Percentiles rank a stretch among this genome's conserved stretches.
phyloP scores from a whole-genome alignment of 2,329 filamentous ascomycete species.

The Penicillium sp. region DNA sequence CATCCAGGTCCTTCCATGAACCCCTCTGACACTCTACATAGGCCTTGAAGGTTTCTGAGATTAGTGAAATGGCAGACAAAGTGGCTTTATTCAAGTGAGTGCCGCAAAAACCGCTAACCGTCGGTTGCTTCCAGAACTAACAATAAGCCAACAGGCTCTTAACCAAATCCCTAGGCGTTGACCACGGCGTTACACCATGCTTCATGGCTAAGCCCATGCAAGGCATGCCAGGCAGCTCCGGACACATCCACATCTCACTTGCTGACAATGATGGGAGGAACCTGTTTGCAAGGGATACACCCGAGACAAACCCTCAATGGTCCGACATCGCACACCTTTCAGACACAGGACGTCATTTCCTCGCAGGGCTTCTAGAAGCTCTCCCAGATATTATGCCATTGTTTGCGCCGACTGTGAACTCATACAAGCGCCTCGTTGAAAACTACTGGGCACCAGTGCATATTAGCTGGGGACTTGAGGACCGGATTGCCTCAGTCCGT shows the following conservation, averaged over 20 bases:
- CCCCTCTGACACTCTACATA: conserved; percentile 18
- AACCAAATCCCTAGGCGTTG: conserved; percentile 79
- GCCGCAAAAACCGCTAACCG: neutral
- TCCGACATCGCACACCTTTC: conserved; percentile 74
- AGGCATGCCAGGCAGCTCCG: conserved; percentile 86
- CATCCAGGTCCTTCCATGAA: neutral
- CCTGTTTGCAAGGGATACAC: conserved; percentile 68
- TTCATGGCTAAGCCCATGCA: conserved; percentile 97
- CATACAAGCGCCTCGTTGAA: conserved; percentile 93
- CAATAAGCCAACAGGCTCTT: conserved; percentile 54
- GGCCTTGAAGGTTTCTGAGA: conserved; percentile 81
- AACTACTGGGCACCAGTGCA: conserved; percentile 99
- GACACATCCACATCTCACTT: conserved; percentile 89
- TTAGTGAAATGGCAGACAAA: conserved; percentile 82
- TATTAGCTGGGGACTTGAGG: conserved; percentile 92
- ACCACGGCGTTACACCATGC: conserved; percentile 86
- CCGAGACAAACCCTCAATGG: conserved; percentile 68
- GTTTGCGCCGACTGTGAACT: conserved; percentile 89
- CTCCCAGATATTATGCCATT: conserved; percentile 93
- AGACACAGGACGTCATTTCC: conserved; percentile 86
- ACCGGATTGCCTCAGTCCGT: conserved; percentile 83
- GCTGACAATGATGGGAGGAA: conserved; percentile 75
- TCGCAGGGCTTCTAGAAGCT: conserved; percentile 82
- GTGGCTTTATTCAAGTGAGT: conserved; percentile 80
- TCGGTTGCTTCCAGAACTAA: neutral